Conservation (phyloP, 352 stramenopile genomes). For the Hyphochytrium catenoides region DNA sequence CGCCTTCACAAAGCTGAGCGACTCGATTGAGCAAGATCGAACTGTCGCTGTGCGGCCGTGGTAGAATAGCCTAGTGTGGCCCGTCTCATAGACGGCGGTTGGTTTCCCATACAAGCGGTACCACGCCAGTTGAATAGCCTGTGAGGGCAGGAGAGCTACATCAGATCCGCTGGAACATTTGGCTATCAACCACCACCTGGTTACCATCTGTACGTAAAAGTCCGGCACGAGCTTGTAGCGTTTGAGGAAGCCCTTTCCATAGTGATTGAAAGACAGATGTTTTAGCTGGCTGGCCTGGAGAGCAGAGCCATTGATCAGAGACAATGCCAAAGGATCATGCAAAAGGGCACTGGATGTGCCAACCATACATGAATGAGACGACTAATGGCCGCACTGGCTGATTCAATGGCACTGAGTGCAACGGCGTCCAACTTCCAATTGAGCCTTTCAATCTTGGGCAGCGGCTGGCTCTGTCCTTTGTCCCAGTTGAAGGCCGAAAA, state of each 20-base stretch:
- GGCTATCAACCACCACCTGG: too few relatives aligned
- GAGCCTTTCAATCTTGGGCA: slow-evolving; percentile 23
- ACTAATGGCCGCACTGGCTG: slow-evolving; percentile 59
- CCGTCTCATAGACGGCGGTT: slow-evolving; percentile 88
- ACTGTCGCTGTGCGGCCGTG: slow-evolving; percentile 85
- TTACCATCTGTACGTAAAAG: slow-evolving; percentile 87
- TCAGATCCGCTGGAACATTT: too few relatives aligned
- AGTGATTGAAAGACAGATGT: slow-evolving; percentile 73
- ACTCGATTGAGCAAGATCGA: slow-evolving; percentile 61
- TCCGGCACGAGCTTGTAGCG: slow-evolving; percentile 83
- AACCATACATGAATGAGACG: slow-evolving; percentile 59
- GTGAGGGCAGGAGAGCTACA: too few relatives aligned
- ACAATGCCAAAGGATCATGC: too few relatives aligned
- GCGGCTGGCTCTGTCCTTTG: slow-evolving; percentile 28
- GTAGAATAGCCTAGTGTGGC: slow-evolving; percentile 87
- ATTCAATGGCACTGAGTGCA: slow-evolving; percentile 48
- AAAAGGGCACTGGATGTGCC: too few relatives aligned
- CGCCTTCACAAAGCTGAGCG: slow-evolving; percentile 64
- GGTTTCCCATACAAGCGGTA: slow-evolving; percentile 81
- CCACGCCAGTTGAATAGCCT: slow-evolving; percentile 87
- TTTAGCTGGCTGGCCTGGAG: slow-evolving; percentile 47
- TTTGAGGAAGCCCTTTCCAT: slow-evolving; percentile 72
- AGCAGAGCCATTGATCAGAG: too few relatives aligned
- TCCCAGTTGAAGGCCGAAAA: too few relatives aligned
- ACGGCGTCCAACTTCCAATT: slow-evolving; percentile 56